Conservation (phyloP, 1,139 yeast genomes). For the Geotrichum restrictum region DNA sequence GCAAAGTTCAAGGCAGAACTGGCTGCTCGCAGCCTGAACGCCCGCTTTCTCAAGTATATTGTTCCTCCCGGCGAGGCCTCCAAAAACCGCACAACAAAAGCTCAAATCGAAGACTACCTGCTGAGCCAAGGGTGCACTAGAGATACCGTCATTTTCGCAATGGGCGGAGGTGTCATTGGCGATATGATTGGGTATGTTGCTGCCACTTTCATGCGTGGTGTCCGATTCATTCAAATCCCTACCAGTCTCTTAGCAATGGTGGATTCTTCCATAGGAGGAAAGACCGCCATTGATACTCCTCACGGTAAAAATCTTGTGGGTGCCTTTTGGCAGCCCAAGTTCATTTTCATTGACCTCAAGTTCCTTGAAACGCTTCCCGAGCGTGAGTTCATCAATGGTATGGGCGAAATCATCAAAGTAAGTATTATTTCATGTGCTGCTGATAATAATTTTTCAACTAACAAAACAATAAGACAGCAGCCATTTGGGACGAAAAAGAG, state of each 20-base stretch:
- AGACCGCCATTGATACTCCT: constrained; percentile 98
- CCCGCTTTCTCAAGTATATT: constrained; percentile 67
- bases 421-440: constrained; percentile 14
- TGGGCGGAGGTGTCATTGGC: constrained; percentile 99
- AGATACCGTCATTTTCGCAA: constrained; percentile 89
- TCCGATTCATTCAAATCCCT: constrained; percentile 88
- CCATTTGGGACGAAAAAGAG: constrained; percentile 91
- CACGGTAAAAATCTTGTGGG: constrained; percentile 94
- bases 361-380: constrained; percentile 86
- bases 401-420: constrained; percentile 90
- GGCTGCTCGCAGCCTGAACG: constrained; percentile 38
- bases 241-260: constrained; percentile 95
- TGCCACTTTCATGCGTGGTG: constrained; percentile 98
- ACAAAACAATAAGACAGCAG: constrained; percentile 59
- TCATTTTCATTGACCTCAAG: constrained; percentile 81
- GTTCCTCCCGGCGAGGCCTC: constrained; percentile 93
- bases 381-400: constrained; percentile 94
- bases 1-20: constrained; percentile 35
- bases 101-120: constrained; percentile 86
- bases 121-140: constrained; percentile 87
- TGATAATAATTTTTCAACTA: constrained; percentile 2
- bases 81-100: constrained; percentile 85
- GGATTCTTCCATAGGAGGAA: constrained; percentile 97
- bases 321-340: constrained; percentile 94
- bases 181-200: constrained; percentile 99